phyloP scores from a whole-genome alignment of 2,329 filamentous ascomycete species.

The Ophiostoma sp. region DNA sequence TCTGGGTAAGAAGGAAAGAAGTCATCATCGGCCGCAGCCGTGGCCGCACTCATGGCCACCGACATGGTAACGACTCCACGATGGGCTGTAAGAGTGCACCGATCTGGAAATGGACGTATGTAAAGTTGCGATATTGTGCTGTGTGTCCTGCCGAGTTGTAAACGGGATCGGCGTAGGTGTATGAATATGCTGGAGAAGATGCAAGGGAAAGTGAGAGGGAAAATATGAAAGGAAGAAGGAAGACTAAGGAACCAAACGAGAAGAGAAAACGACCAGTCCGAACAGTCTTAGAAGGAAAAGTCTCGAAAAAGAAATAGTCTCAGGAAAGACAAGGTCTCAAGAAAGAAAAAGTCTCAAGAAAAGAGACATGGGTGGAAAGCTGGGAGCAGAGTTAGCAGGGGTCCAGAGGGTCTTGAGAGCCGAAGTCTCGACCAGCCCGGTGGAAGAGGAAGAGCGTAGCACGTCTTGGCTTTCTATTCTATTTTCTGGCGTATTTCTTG shows the following conservation, averaged over 20 bases:
- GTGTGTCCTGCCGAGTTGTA: no score
- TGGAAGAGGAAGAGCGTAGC: background rate
- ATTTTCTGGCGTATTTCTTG: background rate
- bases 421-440: background rate
- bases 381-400: background rate
- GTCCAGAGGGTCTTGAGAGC: background rate
- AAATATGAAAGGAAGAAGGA: background rate
- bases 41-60: conserved; percentile 7
- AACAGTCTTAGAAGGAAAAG: no score
- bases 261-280: background rate
- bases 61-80: conserved; percentile 17
- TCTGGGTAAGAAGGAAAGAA: conserved; percentile 13
- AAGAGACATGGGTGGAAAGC: background rate
- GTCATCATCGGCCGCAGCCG: conserved; percentile 3
- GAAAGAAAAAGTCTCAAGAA: background rate
- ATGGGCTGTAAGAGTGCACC: background rate
- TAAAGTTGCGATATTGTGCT: background rate
- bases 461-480: background rate
- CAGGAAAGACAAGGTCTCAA: background rate
- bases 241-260: background rate
- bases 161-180: background rate
- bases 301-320: no score
- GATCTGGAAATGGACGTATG: background rate
- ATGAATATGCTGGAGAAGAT: background rate
- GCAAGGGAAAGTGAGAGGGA: background rate